Base-by-base conservation (phyloP, 1,139 yeast genomes). In the Candida sp. region DNA sequence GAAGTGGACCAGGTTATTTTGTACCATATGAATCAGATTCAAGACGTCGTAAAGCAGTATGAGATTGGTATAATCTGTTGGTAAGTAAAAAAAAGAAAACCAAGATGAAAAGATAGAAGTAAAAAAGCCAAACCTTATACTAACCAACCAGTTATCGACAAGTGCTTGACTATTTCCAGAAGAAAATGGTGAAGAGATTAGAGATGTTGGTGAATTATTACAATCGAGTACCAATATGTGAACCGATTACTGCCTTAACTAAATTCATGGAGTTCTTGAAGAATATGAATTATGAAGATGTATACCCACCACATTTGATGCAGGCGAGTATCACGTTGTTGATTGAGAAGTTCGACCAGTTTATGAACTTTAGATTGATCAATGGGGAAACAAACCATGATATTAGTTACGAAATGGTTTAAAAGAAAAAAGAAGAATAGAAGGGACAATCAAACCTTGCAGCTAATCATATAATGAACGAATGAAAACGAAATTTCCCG, bases 221-320 rank as follows among this genome's bases (percentile, higher is more conserved):
- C 19, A 15, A 15, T 15, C 19, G 19, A 15, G 19, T 15, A 15
- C 19, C 19, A 15, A 15, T 15, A 15, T 12, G 7, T 19, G 8
- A 27, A n/a, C 38, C 38, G 8, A 36, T 30, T 11, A n/a, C 22
- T 2, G 21, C 22, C 6, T 36, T 36, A 30, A 5, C 22, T 11
- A 36, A 12, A 8, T 36, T 36, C 22, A 36, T 36, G 7, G 38
- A 36, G 22, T 36, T 36, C 4, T 36, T 36, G 21, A 36, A 23
- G 21, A 23, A 21, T 1, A 2, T 36, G 8, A 12, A 19, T 4
- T 19, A 9, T 4, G 9, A 4, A 15, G 5, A 36, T 23, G 4
- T 12, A 15, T 25, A 22, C 4, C 15, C 23, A 4, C 32, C 23
- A 12, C 2, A 15, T 2, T 23, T 36, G 32, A 12, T 23, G 12